Base-by-base conservation (phyloP, 1,139 yeast species). In the Debaryomyces psychrophilus region DNA sequence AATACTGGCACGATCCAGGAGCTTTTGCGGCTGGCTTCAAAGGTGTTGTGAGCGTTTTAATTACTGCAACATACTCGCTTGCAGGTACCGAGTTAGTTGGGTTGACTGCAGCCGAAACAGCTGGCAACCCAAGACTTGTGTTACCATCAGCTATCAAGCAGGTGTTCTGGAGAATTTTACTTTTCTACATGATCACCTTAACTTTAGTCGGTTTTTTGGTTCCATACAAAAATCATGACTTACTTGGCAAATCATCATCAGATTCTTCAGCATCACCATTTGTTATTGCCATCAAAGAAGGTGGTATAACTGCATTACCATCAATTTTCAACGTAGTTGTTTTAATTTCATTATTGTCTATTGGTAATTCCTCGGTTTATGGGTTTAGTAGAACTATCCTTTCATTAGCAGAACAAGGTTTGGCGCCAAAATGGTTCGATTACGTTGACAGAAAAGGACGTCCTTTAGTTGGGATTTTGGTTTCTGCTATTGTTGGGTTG, bases 1-100 rank as follows among this genome's bases (percentile, higher is more conserved):
- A 61, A 47, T 73, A 81, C 65, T 83, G 86, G 85, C 73, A 68
- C 48, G 57, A 73, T 36, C 85, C 86, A 1, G 85, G 85, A 43
- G 79, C 87, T 0, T 85, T 86, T 60, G 80, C 83, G 22, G 69
- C 80, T 49, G 86, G 84, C 0, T 79, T 80, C 56, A 81, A 81
- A 56, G 87, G 86, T 38, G 71, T 71, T 38, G 62, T 69, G 4
- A 61, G 71, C 7, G 77, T 72, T 18, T 64, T 73, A 41, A 63
- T 73, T 46, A 65, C 76, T 1, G 78, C 78, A 14, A 68, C 74
- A 2, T 73, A 72, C 57, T 69, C 76, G 6, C 63, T 73, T 49
- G 77, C 77, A 2, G 78, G 78, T 9, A 72, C 77, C 5, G 78
- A 73, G 53, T 65, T 73, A 49, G 68, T 73, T 41, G 76, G 76